Evolutionary conservation across 768 basidiomycete genomes (phyloP), one percentile per base, ranked within the genome.

Genomic region (Sporobolomyces phaffii): DNA sequence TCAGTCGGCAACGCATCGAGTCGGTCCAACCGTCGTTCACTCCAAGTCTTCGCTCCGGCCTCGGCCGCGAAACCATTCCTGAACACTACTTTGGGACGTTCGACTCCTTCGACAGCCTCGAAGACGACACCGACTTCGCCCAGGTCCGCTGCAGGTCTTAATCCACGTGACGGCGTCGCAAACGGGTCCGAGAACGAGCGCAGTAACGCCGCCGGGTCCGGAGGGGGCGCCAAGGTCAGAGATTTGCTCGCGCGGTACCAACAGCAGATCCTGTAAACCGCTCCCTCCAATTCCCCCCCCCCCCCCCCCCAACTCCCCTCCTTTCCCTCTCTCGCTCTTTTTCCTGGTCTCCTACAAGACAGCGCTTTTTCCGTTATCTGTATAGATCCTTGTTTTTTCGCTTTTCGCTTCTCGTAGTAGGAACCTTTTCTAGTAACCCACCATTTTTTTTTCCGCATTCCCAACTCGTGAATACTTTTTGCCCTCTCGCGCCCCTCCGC

Each of bases 11-110:
- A 58, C 41, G 20, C 17, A 17, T 26, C 20, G 15, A 33, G 4
- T 11, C 64, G 41, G 17, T 34, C 29, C 15, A 38, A 33, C 22
- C 57, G 43, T 14, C 51, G 34, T 20, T 50, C 33, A 29, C 45
- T 43, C 29, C 44, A 40, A 40, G 54, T 47, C 22, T 26, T 15
- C 24, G 34, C 17, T 38, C 38, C 41, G 24, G 26, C 31, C 17
- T 28, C 66, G 0, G 36, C 48, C 1, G 68, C 68, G 4, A 58
- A 57, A 22, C 63, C 64, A 1, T 70, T 70, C 61, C 60, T 70
- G 45, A 70, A 66, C 57, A 66, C 69, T 28, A 70, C 69, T 0
- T 51, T 66, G 18, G 64, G 64, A 4, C 60, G 60, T 10, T 24
- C 60, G 1, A 14, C 51, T 0, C 13, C 36, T 2, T 17, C 57